These are phyloP conservation scores for Lasiodiplodia sp. DNA, from an alignment of 2,329 filamentous ascomycete species.

Conservation along the genomic window DNA sequence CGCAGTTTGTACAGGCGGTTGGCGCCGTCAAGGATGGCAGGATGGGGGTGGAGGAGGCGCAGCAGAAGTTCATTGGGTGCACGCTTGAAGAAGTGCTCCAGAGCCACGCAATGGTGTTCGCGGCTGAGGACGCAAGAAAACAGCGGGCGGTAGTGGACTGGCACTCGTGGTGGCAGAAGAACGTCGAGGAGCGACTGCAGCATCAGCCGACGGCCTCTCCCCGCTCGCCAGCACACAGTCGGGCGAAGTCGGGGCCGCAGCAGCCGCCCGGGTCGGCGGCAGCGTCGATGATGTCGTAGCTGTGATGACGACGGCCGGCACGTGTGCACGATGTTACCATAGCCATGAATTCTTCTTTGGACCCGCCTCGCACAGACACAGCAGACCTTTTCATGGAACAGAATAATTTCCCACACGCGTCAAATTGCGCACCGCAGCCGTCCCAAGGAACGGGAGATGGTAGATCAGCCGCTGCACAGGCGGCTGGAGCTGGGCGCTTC, in stretches of 20 bases:
- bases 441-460: background rate
- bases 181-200: conserved; percentile 20
- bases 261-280: conserved; percentile 14
- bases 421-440: conserved; percentile 9
- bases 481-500: conserved; percentile 20
- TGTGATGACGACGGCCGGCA: conserved; percentile 12
- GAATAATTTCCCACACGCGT: conserved; percentile 14
- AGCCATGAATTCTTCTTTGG: background rate
- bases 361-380: conserved; percentile 13
- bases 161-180: conserved; percentile 73
- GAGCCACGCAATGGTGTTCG: conserved; percentile 93
- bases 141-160: conserved; percentile 76
- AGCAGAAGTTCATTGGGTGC: conserved; percentile 79
- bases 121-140: conserved; percentile 84
- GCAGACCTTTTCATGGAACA: conserved; percentile 1
- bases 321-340: background rate
- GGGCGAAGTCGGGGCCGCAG: conserved; percentile 15
- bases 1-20: conserved; percentile 84
- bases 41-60: conserved; percentile 72
- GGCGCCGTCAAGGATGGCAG: conserved; percentile 76
- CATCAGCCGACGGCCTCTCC: conserved; percentile 3
- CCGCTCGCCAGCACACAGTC: conserved; percentile 10
- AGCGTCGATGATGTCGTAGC: conserved; percentile 1
- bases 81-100: conserved; percentile 85
- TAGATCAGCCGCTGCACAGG: conserved; percentile 28